Percentiles rank a stretch among this genome's conserved stretches.
These are phyloP conservation scores for Fusarium sp. DNA, from an alignment of 2,329 filamentous ascomycete genomes.

Conservation along the genomic window DNA sequence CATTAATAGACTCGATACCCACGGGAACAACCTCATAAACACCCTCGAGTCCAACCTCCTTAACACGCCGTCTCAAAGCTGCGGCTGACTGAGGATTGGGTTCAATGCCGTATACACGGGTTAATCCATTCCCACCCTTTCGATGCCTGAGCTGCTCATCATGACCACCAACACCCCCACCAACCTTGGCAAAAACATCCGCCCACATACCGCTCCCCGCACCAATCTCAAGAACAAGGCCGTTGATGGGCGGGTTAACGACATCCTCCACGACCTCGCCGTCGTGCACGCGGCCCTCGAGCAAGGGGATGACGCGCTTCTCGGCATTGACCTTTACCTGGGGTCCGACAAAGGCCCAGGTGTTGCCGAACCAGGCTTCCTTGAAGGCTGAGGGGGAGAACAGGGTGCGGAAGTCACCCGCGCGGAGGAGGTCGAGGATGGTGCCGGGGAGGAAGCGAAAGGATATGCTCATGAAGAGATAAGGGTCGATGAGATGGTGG, in stretches of 20 bases:
- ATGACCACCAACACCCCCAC: slow-evolving; percentile 12
- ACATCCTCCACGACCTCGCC: slow-evolving; percentile 52
- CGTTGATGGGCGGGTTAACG: slow-evolving; percentile 55
- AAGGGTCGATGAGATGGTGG: slow-evolving; percentile 58
- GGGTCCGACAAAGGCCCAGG: slow-evolving; percentile 70
- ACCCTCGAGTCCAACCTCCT: slow-evolving; percentile 63
- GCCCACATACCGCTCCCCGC: slow-evolving; percentile 72
- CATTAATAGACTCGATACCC: slow-evolving; percentile 69
- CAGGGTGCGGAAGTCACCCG: slow-evolving; percentile 51
- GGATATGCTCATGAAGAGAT: slow-evolving; percentile 64
- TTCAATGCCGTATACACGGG: slow-evolving; percentile 71
- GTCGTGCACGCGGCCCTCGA: slow-evolving; percentile 59
- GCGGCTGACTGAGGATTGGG: slow-evolving; percentile 68
- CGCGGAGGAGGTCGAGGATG: slow-evolving; percentile 55
- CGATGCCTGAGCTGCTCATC: slow-evolving; percentile 36
- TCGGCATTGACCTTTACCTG: slow-evolving; percentile 56
- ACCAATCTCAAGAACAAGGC: slow-evolving; percentile 71
- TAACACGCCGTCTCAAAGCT: slow-evolving; percentile 59
- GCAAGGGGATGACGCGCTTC: slow-evolving; percentile 62
- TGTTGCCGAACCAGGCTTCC: slow-evolving; percentile 68
- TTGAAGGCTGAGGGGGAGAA: slow-evolving; percentile 56
- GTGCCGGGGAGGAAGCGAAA: slow-evolving; percentile 64
- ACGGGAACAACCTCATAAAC: slow-evolving; percentile 72
- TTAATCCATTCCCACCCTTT: slow-evolving; percentile 46
- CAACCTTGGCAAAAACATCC: slow-evolving; percentile 58